These are phyloP conservation scores for Medicago arabica DNA, from an alignment of 306 rosid species.

Conservation along the genomic window DNA sequence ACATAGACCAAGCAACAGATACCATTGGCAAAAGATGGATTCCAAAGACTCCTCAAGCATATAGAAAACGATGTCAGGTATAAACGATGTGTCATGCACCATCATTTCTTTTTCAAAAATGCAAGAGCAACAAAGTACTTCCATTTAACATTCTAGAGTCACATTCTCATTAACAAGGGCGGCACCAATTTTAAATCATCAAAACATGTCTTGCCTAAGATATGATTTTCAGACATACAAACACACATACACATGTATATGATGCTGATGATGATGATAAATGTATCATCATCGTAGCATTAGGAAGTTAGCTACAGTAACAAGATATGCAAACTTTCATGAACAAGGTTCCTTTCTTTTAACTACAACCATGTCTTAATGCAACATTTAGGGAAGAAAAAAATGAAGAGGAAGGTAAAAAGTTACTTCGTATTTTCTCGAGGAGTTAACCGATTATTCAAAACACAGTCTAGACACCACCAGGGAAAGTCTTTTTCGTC, in stretches of 20 bases:
- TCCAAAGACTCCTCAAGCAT: slow-evolving; percentile 25
- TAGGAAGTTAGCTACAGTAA: slow-evolving; percentile 33
- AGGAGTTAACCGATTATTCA: slow-evolving; percentile 86
- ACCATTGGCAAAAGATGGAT: slow-evolving; percentile 8
- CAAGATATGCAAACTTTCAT: slow-evolving; percentile 31
- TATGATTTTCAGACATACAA: not conserved
- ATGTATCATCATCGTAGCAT: not conserved
- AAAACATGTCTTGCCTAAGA: slow-evolving; percentile 22
- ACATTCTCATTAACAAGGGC: slow-evolving; percentile 27
- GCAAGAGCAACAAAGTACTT: slow-evolving; percentile 18
- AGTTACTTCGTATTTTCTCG: slow-evolving; percentile 94
- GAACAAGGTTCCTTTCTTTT: slow-evolving; percentile 33
- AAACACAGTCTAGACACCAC: slow-evolving; percentile 93
- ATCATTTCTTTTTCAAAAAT: not conserved
- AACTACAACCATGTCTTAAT: slow-evolving; percentile 3
- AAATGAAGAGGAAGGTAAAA: slow-evolving; percentile 38
- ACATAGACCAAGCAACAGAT: slow-evolving; percentile 25
- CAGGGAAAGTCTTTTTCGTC: slow-evolving; percentile 97
- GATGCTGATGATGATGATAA: not conserved
- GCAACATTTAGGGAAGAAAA: slow-evolving; percentile 26
- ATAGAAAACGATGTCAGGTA: slow-evolving; percentile 25
- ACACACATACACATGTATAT: too few species aligned
- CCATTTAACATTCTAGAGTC: slow-evolving; percentile 6
- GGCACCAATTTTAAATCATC: slow-evolving; percentile 17
- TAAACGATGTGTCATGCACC: slow-evolving; percentile 21